Evolutionary conservation across 345 rosid genomes (phyloP).

Genomic region (Tarenaya hassleriana): DNA sequence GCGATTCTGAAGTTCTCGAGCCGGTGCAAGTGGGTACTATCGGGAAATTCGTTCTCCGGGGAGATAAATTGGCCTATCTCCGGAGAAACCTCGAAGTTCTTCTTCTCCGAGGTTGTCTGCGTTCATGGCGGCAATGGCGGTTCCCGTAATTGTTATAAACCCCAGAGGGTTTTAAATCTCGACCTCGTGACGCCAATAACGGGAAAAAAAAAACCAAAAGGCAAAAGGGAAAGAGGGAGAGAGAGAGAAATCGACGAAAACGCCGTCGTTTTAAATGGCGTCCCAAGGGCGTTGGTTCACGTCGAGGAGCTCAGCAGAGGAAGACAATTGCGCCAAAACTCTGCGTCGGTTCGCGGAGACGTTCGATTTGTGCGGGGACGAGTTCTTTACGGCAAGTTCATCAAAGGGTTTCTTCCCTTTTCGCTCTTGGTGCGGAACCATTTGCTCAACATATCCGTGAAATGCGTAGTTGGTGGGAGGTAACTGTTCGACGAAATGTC

Average conservation of each 20-base stretch:
- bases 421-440: constrained; percentile 38
- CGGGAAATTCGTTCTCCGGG: too few relatives aligned
- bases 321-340: constrained; percentile 20
- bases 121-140: too few relatives aligned
- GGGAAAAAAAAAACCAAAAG: too few relatives aligned
- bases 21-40: too few relatives aligned
- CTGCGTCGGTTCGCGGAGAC: constrained; percentile 30
- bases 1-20: too few relatives aligned
- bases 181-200: too few relatives aligned
- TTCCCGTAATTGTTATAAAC: too few relatives aligned
- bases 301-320: background rate
- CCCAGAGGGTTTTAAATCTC: too few relatives aligned
- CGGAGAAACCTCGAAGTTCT: too few relatives aligned
- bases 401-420: constrained; percentile 27
- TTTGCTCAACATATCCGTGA: constrained; percentile 35
- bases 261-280: background rate
- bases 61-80: too few relatives aligned
- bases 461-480: constrained; percentile 26
- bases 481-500: constrained; percentile 50
- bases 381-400: constrained; percentile 35
- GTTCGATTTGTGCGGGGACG: constrained; percentile 27
- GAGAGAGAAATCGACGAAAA: background rate
- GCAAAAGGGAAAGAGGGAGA: too few relatives aligned
- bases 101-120: too few relatives aligned
- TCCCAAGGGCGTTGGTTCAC: background rate